Evolutionary conservation across 2,329 filamentous ascomycete species (phyloP), one percentile per base, ranked within the genome.

Genomic region (Ramularia collo-cygni): DNA sequence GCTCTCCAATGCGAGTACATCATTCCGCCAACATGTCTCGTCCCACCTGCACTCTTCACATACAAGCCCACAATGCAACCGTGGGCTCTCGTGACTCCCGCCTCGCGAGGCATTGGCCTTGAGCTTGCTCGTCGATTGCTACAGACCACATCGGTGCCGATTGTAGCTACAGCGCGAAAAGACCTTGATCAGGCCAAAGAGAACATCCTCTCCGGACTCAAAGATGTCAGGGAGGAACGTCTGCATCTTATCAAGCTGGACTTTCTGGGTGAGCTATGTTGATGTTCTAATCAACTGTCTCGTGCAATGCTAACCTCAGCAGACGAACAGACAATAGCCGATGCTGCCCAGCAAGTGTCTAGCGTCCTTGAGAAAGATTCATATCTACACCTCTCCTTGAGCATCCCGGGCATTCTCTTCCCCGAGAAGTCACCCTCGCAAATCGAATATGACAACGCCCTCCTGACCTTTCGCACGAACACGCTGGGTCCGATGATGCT

Each of bases 401-500:
- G 76, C 19, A 64, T 88, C 2, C 83, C 85, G 0, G 86, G 85
- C 0, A 69, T 89, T 27, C 71, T 92, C 8, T 72, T 75, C 51
- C 77, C 85, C 0, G 86, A 93, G 58, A 87, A 82, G 60, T 76
- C 77, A 1, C 82, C 80, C 0, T 52, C 63, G 0, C 79, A 85
- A 53, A 74, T 92, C 41, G 67, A 81, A 43, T 72, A 76, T 42
- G 68, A 67, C 14, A 59, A 69, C 26, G 77, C 83, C 13, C 65
- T 84, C n/a, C 65, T 77, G 32, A 87, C 77, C n/a, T 81, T 87
- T 61, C 71, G 72, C 37, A 75, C 85, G 43, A 93, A 92, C 60
- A 71, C 79, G 0, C 66, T 92, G 2, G 85, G 84, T 0, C 83
- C 84, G 1, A 68, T 92, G 55, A 67, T 92, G 38, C 70, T 90